Evolutionary conservation across 2,329 filamentous ascomycete species (phyloP).

Genomic region (Didymosphaeria variabile): DNA sequence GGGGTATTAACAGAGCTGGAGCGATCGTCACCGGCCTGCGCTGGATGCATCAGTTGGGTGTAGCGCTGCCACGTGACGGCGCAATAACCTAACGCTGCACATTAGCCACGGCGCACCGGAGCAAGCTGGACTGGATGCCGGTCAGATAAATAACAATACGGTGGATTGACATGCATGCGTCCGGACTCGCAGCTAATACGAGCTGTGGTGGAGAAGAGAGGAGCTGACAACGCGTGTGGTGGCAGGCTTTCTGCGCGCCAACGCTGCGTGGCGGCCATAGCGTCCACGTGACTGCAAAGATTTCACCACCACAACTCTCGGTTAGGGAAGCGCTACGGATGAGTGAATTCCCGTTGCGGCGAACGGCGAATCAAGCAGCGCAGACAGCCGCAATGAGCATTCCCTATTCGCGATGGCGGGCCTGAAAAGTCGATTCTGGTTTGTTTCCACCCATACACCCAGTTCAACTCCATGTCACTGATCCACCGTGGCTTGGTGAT

Average conservation of each 20-base stretch:
- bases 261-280: conserved; percentile 4
- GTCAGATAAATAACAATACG: conserved; percentile 20
- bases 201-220: conserved; percentile 9
- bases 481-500: conserved; percentile 8
- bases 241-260: background rate
- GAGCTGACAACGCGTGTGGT: conserved; percentile 2
- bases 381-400: background rate
- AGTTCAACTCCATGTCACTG: conserved; percentile 2
- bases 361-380: background rate
- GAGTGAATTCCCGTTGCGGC: background rate
- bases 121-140: conserved; percentile 3
- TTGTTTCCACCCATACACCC: conserved; percentile 1
- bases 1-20: conserved; percentile 3
- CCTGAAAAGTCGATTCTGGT: background rate
- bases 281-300: conserved; percentile 8
- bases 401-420: conserved; percentile 1
- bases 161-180: conserved; percentile 21
- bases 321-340: background rate
- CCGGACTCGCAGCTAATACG: conserved; percentile 17
- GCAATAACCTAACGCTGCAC: conserved; percentile 8
- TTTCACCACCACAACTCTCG: background rate
- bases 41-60: conserved; percentile 6
- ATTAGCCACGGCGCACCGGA: conserved; percentile 13
- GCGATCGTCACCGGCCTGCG: conserved; percentile 13
- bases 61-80: conserved; percentile 7